phyloP scores from a whole-genome alignment of 179 eudicot genomes.

The Camellia oleifera region DNA sequence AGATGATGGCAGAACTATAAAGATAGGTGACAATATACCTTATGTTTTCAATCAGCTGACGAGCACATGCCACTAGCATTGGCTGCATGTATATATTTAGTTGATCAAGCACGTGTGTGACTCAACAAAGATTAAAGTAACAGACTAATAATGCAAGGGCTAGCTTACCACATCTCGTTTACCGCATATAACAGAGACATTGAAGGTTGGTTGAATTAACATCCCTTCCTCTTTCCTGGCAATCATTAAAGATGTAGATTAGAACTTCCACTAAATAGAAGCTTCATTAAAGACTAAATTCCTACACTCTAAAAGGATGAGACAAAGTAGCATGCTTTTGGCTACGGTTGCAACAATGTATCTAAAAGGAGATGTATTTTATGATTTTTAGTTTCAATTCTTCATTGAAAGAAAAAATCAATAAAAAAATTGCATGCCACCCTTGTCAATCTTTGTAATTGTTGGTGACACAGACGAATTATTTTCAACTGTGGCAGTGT shows the following conservation, averaged over 20 bases:
- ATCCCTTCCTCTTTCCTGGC: slow-evolving; percentile 71
- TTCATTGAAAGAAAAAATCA: no score
- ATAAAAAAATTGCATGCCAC: not conserved
- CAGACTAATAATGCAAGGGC: not conserved
- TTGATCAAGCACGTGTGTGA: slow-evolving; percentile 11
- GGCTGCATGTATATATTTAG: slow-evolving; percentile 51
- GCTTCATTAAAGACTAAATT: not conserved
- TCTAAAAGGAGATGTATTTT: not conserved
- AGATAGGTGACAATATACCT: slow-evolving; percentile 39
- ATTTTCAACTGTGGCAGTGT: not conserved
- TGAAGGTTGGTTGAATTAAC: slow-evolving; percentile 54
- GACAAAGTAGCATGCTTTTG: not conserved
- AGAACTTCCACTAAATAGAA: not conserved
- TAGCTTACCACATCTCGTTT: slow-evolving; percentile 74
- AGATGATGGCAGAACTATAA: not conserved
- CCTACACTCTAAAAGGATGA: not conserved
- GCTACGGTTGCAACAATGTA: not conserved
- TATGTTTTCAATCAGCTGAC: slow-evolving; percentile 73
- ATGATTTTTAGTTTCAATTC: no score
- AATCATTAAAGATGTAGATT: slow-evolving; percentile 3
- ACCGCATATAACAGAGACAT: slow-evolving; percentile 62
- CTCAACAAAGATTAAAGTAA: not conserved
- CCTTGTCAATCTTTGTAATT: not conserved
- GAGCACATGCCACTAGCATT: slow-evolving; percentile 71
- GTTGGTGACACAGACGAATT: not conserved